Evolutionary conservation across 2,329 filamentous ascomycete species (phyloP), one percentile per base, ranked within the genome.

Genomic region (Phyllosticta citrichinensis): DNA sequence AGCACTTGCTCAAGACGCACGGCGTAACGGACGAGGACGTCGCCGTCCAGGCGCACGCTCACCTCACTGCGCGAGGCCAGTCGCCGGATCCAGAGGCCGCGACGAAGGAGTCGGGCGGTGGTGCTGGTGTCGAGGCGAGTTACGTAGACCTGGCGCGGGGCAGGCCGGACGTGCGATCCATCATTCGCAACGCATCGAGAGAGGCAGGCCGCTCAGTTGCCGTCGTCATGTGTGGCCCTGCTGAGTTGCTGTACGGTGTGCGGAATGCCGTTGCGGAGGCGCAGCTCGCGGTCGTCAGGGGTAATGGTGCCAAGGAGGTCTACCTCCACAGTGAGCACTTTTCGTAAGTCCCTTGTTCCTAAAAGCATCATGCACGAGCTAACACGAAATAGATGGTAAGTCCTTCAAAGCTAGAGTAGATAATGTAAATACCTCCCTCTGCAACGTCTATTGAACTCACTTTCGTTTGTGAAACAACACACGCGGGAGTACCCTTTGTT

Each of bases 251-350:
- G 33, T 59, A 62, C 33, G 58, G 64, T 60, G 63, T 65, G 10
- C 22, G 59, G 20, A 64, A 64, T 30, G 63, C 63, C 17, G 61
- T 56, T 17, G 63, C 64, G 17, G 52, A 60, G 33, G 62, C 53
- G 55, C 61, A 65, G 55, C 33, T 8, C 20, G 30, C 22, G 2
- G 58, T 57, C 17, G 12, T 60, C 22, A 20, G 19, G 11, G 35
- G 40, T 12, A 27, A 40, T 27, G 58, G 47, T 1, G 54, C 54
- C 22, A n/a, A 56, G n/a, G 62, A 64, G 56, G 63, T 65, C 4
- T 64, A 61, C 25, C n/a, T 65, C 22, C 63, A 65, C 51, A 61
- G 47, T 12, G 63, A 65, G 35, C 57, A 58, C 47, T 65, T 65
- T 52, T 53, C 55, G 62, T 63, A 35, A 63, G 63, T 62, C 40